Base-by-base conservation (phyloP, 108 stramenopile genomes). In the Cyclotella atomus region DNA sequence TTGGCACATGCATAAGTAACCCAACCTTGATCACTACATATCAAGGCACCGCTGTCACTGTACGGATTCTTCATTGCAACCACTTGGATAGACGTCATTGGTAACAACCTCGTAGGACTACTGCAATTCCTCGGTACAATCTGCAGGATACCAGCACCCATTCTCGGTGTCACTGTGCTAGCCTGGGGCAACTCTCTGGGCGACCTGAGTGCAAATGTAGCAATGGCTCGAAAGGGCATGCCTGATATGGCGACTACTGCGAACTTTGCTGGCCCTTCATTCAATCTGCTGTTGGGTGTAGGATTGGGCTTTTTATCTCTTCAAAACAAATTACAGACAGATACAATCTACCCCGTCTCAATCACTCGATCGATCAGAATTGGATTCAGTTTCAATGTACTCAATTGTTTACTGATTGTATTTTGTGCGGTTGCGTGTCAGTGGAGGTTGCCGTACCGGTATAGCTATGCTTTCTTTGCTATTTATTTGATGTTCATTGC, bases 171-270 rank as follows among this genome's bases (percentile, higher is more conserved):
- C 41, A 94, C 91, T 2, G 71, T 92, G 3, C 69, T 94, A 0
- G 91, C 93, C 15, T 90, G 91, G 91, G 93, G 91, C 9, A 94
- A 92, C 72, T 77, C 74, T 0, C 52, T 82, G 24, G 91, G 91
- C 14, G 93, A 94, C 63, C 27, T 91, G n/a, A 70, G 71, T 12
- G 83, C 91, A 0, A 91, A 94, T 60, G 46, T 88, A 0, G 85
- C 90, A 2, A 75, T 94, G 66, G 89, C 93, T 0, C 53, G 61
- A 25, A 85, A 86, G 24, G 91, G 92, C 0, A 66, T 72, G 47
- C 78, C 78, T 21, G 71, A 79, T 38, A 77, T 83, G 73, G 81
- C 77, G n/a, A 85, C 82, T 14, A 85, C 82, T 36, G 67, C 49
- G 3, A 54, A 68, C 14, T 84, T 80, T 53, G 81, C 81, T 0